phyloP scores from a whole-genome alignment of 2,329 filamentous ascomycete species.

The Remersonia thermophila region DNA sequence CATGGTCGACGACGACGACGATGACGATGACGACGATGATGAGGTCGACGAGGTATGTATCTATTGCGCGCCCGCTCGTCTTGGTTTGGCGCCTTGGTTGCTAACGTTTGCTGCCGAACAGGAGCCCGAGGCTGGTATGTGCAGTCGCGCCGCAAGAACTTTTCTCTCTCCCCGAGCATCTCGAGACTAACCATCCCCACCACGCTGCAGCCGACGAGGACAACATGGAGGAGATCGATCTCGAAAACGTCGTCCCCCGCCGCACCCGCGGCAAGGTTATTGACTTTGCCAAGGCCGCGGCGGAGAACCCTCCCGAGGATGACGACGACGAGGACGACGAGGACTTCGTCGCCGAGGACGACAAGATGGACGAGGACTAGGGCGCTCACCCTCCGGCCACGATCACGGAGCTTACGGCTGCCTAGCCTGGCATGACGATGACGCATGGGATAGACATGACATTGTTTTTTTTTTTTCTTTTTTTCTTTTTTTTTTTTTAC shows the following conservation, averaged over 20 bases:
- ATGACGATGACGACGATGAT: slow-evolving; percentile 53
- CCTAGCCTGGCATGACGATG: slow-evolving; percentile 1
- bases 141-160: neutral
- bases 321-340: slow-evolving; percentile 69
- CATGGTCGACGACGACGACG: slow-evolving; percentile 63
- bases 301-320: slow-evolving; percentile 61
- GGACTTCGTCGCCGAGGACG: slow-evolving; percentile 50
- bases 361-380: slow-evolving; percentile 56
- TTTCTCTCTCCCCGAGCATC: too few relatives aligned
- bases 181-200: neutral
- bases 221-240: slow-evolving; percentile 83
- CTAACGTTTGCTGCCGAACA: slow-evolving; percentile 16
- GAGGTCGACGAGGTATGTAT: slow-evolving; percentile 20
- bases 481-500: slow-evolving; percentile 5
- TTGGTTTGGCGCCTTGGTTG: neutral
- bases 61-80: neutral
- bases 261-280: slow-evolving; percentile 89
- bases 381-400: neutral
- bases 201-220: slow-evolving; percentile 51
- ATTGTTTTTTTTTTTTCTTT: too few relatives aligned
- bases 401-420: too few relatives aligned
- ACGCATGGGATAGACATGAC: slow-evolving; percentile 8
- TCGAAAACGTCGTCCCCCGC: slow-evolving; percentile 76
- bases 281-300: slow-evolving; percentile 82
- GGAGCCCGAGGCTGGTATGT: slow-evolving; percentile 23